A percentile compares a stretch with the other conserved stretches of the same genome.
Conservation (phyloP, 257 asterid species). For the Nicotiana knightiana region DNA sequence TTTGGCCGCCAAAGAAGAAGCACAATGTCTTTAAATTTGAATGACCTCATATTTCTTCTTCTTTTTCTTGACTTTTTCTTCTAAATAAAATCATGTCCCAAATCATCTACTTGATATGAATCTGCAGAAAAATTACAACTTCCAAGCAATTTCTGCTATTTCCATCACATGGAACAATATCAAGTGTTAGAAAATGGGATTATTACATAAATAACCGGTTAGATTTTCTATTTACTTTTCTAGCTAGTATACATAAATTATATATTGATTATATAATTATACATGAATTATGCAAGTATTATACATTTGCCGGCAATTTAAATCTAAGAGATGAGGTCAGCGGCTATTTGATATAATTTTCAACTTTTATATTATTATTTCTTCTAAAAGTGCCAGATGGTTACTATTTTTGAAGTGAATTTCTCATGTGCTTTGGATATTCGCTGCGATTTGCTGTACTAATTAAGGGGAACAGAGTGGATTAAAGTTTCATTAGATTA, state of each 20-base stretch:
- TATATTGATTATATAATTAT: too few species aligned
- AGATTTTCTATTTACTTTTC: too few species aligned
- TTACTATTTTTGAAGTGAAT: neutral
- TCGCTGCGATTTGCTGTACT: neutral
- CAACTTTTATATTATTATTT: too few species aligned
- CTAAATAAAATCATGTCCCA: neutral
- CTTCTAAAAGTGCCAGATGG: too few species aligned
- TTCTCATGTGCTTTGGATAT: neutral
- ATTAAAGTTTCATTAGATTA: neutral
- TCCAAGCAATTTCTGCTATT: conserved; percentile 2
- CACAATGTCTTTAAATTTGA: neutral
- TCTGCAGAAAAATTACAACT: neutral
- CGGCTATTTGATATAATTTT: too few species aligned
- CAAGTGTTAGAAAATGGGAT: too few species aligned
- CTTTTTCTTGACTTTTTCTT: neutral
- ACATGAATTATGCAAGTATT: too few species aligned
- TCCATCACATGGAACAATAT: neutral
- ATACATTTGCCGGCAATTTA: too few species aligned
- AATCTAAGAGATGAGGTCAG: too few species aligned
- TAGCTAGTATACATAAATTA: too few species aligned
- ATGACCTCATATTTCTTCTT: neutral
- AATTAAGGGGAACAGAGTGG: neutral
- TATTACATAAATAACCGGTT: too few species aligned
- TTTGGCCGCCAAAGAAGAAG: conserved; percentile 4
- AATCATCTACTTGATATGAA: neutral